Evolutionary conservation across 2,329 filamentous ascomycete genomes (phyloP).

Genomic region (Rhynchosporium graminicola): DNA sequence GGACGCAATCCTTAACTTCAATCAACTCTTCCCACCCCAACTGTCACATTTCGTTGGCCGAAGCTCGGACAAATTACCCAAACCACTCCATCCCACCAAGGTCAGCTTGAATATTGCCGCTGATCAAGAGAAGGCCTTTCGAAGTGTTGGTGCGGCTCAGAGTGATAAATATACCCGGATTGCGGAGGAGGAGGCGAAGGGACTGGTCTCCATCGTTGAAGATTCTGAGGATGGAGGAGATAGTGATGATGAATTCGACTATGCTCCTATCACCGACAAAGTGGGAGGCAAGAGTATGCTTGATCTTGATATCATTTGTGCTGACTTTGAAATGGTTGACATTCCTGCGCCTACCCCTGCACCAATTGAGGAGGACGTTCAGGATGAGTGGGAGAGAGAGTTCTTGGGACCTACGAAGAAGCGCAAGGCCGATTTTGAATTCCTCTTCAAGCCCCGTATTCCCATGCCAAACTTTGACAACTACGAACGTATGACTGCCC

Average conservation of each 20-base stretch:
- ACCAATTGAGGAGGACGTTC: conserved; percentile 43
- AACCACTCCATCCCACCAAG: conserved; percentile 82
- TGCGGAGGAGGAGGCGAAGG: conserved; percentile 52
- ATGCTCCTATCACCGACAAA: conserved; percentile 59
- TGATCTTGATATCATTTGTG: conserved; percentile 82
- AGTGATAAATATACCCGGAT: conserved; percentile 56
- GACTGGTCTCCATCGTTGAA: conserved; percentile 49
- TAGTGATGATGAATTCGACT: conserved; percentile 53
- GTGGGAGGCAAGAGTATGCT: conserved; percentile 75
- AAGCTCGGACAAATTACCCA: conserved; percentile 75
- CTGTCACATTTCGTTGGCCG: conserved; percentile 78
- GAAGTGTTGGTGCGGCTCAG: conserved; percentile 64
- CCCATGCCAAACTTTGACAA: conserved; percentile 76
- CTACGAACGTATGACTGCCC: conserved; percentile 71
- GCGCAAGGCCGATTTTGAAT: conserved; percentile 61
- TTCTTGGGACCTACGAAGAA: conserved; percentile 59
- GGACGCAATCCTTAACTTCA: conserved; percentile 74
- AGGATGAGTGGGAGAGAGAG: conserved; percentile 65
- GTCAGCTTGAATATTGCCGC: conserved; percentile 81
- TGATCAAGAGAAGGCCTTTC: conserved; percentile 86
- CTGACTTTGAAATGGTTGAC: conserved; percentile 68
- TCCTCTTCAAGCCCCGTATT: conserved; percentile 59
- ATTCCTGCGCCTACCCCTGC: conserved; percentile 29
- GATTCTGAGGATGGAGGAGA: conserved; percentile 43
- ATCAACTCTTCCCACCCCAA: conserved; percentile 79